phyloP scores from a whole-genome alignment of 306 rosid genomes.

The Glycine latifolia region DNA sequence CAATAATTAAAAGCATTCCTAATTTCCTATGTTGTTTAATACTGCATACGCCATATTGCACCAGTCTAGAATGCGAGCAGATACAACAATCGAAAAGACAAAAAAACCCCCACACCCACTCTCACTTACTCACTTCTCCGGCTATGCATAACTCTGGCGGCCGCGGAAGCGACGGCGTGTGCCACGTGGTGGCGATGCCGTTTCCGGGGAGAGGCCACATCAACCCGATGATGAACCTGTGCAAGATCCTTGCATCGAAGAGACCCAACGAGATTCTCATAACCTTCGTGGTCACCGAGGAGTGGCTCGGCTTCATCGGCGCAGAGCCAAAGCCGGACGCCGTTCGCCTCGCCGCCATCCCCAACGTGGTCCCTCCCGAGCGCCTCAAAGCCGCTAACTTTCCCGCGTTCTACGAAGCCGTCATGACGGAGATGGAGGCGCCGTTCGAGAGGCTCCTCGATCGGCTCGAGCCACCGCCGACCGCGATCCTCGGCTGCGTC shows the following conservation, averaged over 20 bases:
- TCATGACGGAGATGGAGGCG: slow-evolving; percentile 54
- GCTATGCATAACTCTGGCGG: slow-evolving; percentile 19
- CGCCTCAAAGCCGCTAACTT: slow-evolving; percentile 41
- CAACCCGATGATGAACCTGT: slow-evolving; percentile 73
- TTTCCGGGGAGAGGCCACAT: slow-evolving; percentile 65
- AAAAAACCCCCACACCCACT: not conserved
- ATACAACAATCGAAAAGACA: not conserved
- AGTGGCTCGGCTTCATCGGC: slow-evolving; percentile 58
- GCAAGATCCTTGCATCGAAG: slow-evolving; percentile 53
- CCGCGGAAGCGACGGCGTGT: not conserved
- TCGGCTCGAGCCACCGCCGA: slow-evolving; percentile 50
- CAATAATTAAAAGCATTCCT: not conserved
- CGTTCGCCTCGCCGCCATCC: slow-evolving; percentile 55
- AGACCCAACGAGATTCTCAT: slow-evolving; percentile 36
- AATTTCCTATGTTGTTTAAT: too few relatives aligned
- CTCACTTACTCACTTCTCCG: not conserved
- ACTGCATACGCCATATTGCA: not conserved
- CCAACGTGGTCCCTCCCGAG: slow-evolving; percentile 60
- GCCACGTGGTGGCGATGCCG: slow-evolving; percentile 62
- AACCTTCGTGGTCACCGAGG: slow-evolving; percentile 62
- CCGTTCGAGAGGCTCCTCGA: slow-evolving; percentile 61
- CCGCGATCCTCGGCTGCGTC: slow-evolving; percentile 44
- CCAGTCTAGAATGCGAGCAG: not conserved
- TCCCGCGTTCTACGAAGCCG: slow-evolving; percentile 46
- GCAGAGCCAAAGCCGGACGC: slow-evolving; percentile 52